These are phyloP conservation scores for Lolium multiflorum DNA, from an alignment of 176 grass and related monocot genomes.

Conservation along the genomic window DNA sequence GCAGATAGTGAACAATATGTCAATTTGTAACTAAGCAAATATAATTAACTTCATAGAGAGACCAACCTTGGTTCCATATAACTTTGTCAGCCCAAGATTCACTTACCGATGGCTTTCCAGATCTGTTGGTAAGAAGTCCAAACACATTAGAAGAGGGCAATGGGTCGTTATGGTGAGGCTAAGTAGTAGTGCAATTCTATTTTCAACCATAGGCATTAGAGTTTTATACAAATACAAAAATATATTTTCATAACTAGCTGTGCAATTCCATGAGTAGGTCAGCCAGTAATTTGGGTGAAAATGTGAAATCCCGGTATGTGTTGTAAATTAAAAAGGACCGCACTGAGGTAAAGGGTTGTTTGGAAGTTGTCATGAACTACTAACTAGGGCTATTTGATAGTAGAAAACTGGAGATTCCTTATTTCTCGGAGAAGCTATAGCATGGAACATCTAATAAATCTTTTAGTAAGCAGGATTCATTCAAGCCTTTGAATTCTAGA, in stretches of 20 bases:
- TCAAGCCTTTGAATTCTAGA: neutral
- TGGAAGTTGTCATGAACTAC: neutral
- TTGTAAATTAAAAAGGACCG: neutral
- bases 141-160: constrained; percentile 15
- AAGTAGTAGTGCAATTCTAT: neutral
- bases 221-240: neutral
- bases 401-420: constrained; percentile 15
- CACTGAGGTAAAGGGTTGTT: neutral
- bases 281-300: neutral
- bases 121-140: constrained; percentile 62
- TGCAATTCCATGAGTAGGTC: neutral
- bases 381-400: neutral
- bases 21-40: neutral
- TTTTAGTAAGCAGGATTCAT: neutral
- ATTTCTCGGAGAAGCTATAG: neutral
- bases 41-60: constrained; percentile 31
- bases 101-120: constrained; percentile 81
- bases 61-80: constrained; percentile 90
- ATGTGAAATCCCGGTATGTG: neutral
- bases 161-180: neutral
- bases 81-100: constrained; percentile 92
- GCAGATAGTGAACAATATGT: constrained; percentile 34
- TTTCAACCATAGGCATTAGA: neutral
- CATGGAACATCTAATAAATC: neutral
- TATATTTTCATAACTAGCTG: neutral